Evolutionary conservation across 331 rosid genomes (phyloP).

Genomic region (Malus hybrid): DNA sequence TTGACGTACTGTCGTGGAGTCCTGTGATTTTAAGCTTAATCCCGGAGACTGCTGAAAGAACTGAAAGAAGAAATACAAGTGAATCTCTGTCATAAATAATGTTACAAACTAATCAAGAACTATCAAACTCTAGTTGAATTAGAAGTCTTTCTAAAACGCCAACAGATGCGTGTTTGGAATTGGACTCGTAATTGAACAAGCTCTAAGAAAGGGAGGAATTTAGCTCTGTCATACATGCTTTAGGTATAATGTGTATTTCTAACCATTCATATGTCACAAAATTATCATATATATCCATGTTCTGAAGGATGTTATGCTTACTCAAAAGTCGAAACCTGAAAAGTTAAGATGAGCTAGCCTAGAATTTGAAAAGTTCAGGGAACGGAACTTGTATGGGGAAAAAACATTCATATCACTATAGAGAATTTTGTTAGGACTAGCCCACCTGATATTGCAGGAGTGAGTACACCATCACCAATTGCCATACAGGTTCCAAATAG

Average conservation of each 20-base stretch:
- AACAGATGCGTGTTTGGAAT: background rate
- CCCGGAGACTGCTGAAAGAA: conserved; percentile 81
- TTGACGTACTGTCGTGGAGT: conserved; percentile 59
- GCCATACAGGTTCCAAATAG: conserved; percentile 67
- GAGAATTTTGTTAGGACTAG: conserved; percentile 22
- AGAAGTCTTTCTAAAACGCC: background rate
- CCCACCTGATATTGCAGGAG: conserved; percentile 82
- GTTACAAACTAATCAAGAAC: background rate
- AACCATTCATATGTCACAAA: background rate
- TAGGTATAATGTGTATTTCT: background rate
- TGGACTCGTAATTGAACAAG: background rate
- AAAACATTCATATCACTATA: conserved; percentile 25
- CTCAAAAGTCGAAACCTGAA: background rate
- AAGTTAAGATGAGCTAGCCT: conserved; percentile 7
- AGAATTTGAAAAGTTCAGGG: conserved; percentile 15
- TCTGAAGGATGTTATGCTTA: background rate
- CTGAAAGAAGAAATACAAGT: conserved; percentile 32
- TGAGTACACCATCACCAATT: conserved; percentile 63
- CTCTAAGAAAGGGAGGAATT: background rate
- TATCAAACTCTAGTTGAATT: background rate
- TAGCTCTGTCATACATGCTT: background rate
- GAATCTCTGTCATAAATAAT: background rate
- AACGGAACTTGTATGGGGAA: conserved; percentile 22
- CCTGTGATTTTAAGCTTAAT: conserved; percentile 50
- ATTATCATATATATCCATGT: background rate